phyloP scores from a whole-genome alignment of 208 protist genomes.

The Entamoeba invadens region DNA sequence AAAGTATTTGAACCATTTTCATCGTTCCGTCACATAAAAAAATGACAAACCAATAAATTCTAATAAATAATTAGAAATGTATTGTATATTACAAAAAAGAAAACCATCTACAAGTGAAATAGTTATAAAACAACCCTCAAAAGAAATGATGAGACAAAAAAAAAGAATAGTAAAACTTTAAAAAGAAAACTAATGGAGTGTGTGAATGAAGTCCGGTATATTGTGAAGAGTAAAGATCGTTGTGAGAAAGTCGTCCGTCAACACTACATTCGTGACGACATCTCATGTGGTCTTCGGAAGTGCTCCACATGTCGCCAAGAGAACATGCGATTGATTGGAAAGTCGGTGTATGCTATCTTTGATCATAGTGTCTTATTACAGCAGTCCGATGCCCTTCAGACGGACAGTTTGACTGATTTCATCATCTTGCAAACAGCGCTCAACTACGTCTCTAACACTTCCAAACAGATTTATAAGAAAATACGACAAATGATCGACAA shows the following conservation, averaged over 20 bases:
- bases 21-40: no score
- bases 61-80: no score
- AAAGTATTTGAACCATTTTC: no score
- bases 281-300: not conserved
- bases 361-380: not conserved
- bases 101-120: no score
- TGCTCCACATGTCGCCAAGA: not conserved
- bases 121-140: no score
- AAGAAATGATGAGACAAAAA: no score
- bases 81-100: no score
- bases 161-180: no score
- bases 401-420: not conserved
- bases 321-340: not conserved
- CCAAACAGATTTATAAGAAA: not conserved
- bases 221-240: not conserved
- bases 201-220: not conserved
- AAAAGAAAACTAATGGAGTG: no score
- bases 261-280: conserved; percentile 2
- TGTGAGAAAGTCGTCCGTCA: not conserved
- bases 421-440: not conserved
- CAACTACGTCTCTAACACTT: not conserved
- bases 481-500: not conserved
- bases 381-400: not conserved
- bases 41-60: no score
- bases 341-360: not conserved